phyloP scores from a whole-genome alignment of 352 stramenopile genomes.

The Phytophthora multivora region DNA sequence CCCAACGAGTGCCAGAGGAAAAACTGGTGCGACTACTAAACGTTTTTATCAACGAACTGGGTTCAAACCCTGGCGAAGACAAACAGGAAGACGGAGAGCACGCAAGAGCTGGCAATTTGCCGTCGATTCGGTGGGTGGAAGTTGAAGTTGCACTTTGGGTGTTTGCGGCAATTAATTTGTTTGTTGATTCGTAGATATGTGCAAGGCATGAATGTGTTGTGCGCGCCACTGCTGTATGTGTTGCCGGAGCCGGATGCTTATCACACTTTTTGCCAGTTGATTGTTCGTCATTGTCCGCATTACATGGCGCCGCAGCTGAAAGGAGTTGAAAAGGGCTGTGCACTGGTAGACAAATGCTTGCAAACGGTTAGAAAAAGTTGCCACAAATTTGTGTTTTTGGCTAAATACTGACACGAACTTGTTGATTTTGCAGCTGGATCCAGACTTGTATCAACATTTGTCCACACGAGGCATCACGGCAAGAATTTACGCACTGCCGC shows the following conservation, averaged over 20 bases:
- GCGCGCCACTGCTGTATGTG: constrained; percentile 91
- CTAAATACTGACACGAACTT: neutral
- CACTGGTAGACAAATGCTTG: constrained; percentile 83
- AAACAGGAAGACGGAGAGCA: constrained; percentile 26
- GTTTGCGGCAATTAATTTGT: constrained; percentile 3
- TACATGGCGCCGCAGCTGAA: constrained; percentile 91
- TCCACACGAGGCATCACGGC: constrained; percentile 74
- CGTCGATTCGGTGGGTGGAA: constrained; percentile 44
- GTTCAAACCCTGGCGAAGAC: constrained; percentile 30
- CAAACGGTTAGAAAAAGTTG: constrained; percentile 48
- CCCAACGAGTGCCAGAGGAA: constrained; percentile 86
- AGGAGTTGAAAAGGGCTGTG: constrained; percentile 80
- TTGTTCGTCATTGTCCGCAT: constrained; percentile 87
- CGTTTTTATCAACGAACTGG: constrained; percentile 90
- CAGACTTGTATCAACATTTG: constrained; percentile 84
- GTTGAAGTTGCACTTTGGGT: neutral
- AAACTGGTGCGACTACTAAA: constrained; percentile 92
- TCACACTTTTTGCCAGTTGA: constrained; percentile 88
- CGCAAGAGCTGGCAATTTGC: constrained; percentile 34
- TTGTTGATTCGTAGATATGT: constrained; percentile 65
- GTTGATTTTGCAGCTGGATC: constrained; percentile 57
- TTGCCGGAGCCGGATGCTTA: constrained; percentile 92
- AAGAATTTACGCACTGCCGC: constrained; percentile 86
- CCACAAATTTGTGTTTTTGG: constrained; percentile 1
- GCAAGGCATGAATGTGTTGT: constrained; percentile 94